Conservation (phyloP, 208 protist genomes). For the Leishmania aethiopica region DNA sequence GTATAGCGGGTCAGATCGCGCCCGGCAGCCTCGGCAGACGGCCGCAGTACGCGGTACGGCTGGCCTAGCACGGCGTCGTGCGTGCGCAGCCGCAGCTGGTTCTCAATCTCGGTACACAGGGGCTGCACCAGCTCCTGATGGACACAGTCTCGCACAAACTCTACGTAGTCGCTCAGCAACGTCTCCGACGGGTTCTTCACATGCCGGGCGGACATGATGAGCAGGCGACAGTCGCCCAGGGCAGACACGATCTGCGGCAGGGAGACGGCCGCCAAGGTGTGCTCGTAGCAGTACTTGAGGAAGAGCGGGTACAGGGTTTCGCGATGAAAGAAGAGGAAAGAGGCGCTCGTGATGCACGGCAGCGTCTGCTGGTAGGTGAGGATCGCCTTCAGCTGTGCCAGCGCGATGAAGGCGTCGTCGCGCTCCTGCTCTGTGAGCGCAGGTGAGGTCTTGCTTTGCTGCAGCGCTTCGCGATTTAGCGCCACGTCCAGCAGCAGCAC, state of each 20-base stretch:
- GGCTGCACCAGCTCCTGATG: constrained; percentile 57
- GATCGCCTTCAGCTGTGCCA: constrained; percentile 81
- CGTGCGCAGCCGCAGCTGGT: constrained; percentile 92
- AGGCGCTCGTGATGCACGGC: constrained; percentile 63
- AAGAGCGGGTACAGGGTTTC: constrained; percentile 83
- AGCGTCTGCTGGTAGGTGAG: constrained; percentile 52
- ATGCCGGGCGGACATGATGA: constrained; percentile 48
- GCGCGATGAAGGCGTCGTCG: constrained; percentile 57
- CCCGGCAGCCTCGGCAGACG: constrained; percentile 9
- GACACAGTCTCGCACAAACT: constrained; percentile 62
- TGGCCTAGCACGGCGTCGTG: constrained; percentile 79
- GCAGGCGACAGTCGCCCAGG: constrained; percentile 57
- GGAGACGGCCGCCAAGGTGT: constrained; percentile 58
- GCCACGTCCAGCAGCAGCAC: constrained; percentile 62
- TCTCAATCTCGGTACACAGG: constrained; percentile 93
- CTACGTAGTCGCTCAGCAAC: constrained; percentile 59
- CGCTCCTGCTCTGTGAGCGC: constrained; percentile 47
- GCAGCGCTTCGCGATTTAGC: constrained; percentile 44
- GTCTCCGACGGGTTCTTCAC: constrained; percentile 8
- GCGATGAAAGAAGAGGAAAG: constrained; percentile 92
- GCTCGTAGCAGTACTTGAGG: constrained; percentile 76
- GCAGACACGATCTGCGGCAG: constrained; percentile 76
- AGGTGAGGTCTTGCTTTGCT: not conserved
- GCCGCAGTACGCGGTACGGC: constrained; percentile 25
- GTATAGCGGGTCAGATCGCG: constrained; percentile 84